These are phyloP conservation scores for Allomyces javanicus DNA, from an alignment of 192 early-diverging fungal genomes.

Conservation along the genomic window DNA sequence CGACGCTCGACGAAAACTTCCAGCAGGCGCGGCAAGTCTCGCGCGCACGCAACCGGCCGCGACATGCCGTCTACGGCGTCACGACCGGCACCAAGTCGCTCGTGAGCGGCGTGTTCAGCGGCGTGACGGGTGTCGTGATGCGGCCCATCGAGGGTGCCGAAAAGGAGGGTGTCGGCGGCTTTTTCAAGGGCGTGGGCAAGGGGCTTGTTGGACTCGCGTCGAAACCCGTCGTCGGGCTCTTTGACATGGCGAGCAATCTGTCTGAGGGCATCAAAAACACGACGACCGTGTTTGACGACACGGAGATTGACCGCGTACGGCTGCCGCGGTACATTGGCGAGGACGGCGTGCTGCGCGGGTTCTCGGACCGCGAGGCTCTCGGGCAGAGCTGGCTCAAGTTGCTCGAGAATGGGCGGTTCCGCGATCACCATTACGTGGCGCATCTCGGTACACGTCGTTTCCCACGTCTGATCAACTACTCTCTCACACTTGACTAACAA, in stretches of 20 bases:
- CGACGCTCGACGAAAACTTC: conserved; percentile 80
- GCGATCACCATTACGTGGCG: conserved; percentile 64
- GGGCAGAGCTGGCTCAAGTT: conserved; percentile 75
- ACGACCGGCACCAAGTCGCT: conserved; percentile 70
- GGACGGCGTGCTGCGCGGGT: conserved; percentile 63
- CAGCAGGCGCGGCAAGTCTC: conserved; percentile 64
- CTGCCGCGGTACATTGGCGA: conserved; percentile 66
- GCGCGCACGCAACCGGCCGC: conserved; percentile 66
- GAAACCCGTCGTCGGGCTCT: conserved; percentile 86
- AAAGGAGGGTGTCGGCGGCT: conserved; percentile 75
- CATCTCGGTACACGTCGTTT: conserved; percentile 60
- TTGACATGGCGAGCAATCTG: conserved; percentile 87
- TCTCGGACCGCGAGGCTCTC: conserved; percentile 52
- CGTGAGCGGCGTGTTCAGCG: conserved; percentile 62
- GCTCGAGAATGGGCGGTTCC: conserved; percentile 53
- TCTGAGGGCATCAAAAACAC: conserved; percentile 87
- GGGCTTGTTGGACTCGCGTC: conserved; percentile 83
- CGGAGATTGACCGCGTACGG: conserved; percentile 63
- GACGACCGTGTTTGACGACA: conserved; percentile 66
- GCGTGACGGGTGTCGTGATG: conserved; percentile 68
- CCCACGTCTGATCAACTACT: no score
- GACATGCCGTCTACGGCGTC: conserved; percentile 73
- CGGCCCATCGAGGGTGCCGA: conserved; percentile 75
- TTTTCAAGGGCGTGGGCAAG: conserved; percentile 87
- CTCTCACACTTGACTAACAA: not conserved